Conservation (phyloP, 2,329 filamentous ascomycete genomes). For the Samsoniella hepiali region DNA sequence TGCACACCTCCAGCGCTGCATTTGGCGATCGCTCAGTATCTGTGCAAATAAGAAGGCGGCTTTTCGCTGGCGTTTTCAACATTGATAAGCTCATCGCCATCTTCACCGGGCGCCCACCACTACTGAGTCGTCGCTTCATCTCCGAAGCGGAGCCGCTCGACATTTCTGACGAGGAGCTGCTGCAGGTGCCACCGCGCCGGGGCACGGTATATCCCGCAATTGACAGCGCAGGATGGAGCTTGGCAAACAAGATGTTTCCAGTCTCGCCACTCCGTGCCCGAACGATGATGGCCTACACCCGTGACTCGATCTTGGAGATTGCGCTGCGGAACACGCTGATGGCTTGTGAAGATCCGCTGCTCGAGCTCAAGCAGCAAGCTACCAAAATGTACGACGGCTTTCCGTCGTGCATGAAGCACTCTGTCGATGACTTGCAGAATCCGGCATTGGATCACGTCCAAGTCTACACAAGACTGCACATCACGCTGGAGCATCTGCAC, state of each 20-base stretch:
- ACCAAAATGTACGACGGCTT: slow-evolving; percentile 42
- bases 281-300: slow-evolving; percentile 24
- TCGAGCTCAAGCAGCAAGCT: slow-evolving; percentile 45
- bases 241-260: slow-evolving; percentile 28
- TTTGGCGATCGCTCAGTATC: slow-evolving; percentile 14
- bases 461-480: slow-evolving; percentile 43
- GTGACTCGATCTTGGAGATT: slow-evolving; percentile 31
- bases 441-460: slow-evolving; percentile 39
- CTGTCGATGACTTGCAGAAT: slow-evolving; percentile 49
- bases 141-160: slow-evolving; percentile 40
- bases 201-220: slow-evolving; percentile 23
- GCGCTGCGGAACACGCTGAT: slow-evolving; percentile 27
- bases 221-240: slow-evolving; percentile 39
- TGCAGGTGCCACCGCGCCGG: slow-evolving; percentile 29
- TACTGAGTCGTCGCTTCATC: slow-evolving; percentile 35
- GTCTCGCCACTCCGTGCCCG: slow-evolving; percentile 31
- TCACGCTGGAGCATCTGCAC: slow-evolving; percentile 49
- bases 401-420: slow-evolving; percentile 46
- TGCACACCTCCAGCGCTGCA: slow-evolving; percentile 15
- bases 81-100: slow-evolving; percentile 38
- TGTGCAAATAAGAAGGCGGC: slow-evolving; percentile 22
- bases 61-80: slow-evolving; percentile 33
- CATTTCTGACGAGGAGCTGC: slow-evolving; percentile 35
- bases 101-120: slow-evolving; percentile 41
- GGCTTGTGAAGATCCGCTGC: slow-evolving; percentile 41